Base-by-base conservation (phyloP, 495 filamentous ascomycete species). In the Halenospora varia region DNA sequence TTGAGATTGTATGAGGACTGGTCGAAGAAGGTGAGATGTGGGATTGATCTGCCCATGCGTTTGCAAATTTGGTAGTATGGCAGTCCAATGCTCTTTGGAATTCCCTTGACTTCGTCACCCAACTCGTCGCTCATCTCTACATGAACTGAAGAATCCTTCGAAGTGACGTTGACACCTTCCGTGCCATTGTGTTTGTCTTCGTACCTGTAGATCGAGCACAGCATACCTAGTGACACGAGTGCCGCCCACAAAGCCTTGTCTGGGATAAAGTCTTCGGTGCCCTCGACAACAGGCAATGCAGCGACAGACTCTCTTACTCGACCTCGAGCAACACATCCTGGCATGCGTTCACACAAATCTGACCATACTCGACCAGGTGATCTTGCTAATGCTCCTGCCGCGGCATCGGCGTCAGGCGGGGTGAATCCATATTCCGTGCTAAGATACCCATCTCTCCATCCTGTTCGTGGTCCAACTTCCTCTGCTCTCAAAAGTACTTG, bases 361-460 rank as follows among this genome's bases (percentile, higher is more conserved):
- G 75, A 73, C 78, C 78, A 81, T 59, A 79, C 72, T 49, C 78
- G 68, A 4, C 77, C 77, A 0, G 75, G 75, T 0, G 76, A 76
- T 48, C 66, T 71, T 19, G 75, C 70, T 11, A 81, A 66, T 0
- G 74, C 76, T 10, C 72, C 75, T 4, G 72, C 71, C 1, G 77
- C 67, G 40, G 76, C 76, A 60, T 72, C 70, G 55, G 77, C 73
- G 53, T 81, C 76, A 26, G 71, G 70, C 18, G 76, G 77, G 55
- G 75, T 77, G 55, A 79, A 80, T 1, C 78, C 78, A 50, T 76
- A 72, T 51, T 74, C 72, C 46, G 70, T 69, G 41, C 72, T 77
- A 19, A 81, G 75, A 61, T 79, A 80, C 0, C 78, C 78, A 54
- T 81, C 78, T 55, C 76, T 68, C 75, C 75, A 81, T 26, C 78